These are phyloP conservation scores for Noccaea bulbosa DNA, from an alignment of 345 rosid species.

Conservation along the genomic window DNA sequence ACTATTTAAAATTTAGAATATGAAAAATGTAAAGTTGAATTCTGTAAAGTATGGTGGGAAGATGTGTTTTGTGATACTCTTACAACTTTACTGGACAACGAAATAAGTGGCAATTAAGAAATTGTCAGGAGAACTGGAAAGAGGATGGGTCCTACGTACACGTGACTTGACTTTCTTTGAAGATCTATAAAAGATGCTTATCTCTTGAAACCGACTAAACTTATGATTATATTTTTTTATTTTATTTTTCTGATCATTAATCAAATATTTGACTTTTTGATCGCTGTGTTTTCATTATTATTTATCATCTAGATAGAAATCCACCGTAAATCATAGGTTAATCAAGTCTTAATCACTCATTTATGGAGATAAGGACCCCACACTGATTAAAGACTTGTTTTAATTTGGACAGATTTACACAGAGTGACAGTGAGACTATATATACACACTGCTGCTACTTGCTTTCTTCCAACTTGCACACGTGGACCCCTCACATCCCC, in stretches of 20 bases:
- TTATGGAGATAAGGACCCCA: neutral
- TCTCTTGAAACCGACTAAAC: constrained; percentile 19
- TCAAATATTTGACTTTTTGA: constrained; percentile 14
- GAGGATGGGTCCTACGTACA: constrained; percentile 24
- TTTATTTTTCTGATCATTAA: neutral
- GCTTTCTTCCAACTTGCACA: constrained; percentile 37
- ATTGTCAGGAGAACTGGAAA: constrained; percentile 27
- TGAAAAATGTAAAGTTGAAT: neutral
- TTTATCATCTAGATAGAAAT: neutral
- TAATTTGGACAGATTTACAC: constrained; percentile 18
- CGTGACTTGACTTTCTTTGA: constrained; percentile 40
- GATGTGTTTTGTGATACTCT: constrained; percentile 16
- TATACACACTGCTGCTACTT: constrained; percentile 23
- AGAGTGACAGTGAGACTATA: constrained; percentile 39
- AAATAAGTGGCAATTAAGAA: constrained; percentile 23
- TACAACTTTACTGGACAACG: constrained; percentile 31
- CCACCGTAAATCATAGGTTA: constrained; percentile 28
- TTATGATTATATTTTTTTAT: neutral
- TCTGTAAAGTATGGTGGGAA: neutral
- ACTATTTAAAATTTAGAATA: neutral
- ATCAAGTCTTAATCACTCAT: constrained; percentile 18
- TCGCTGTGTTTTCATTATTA: neutral
- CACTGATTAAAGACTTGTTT: constrained; percentile 6
- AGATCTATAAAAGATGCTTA: constrained; percentile 36
- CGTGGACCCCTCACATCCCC: constrained; percentile 34